Conservation (phyloP, 805 yeast genomes). For the Cyberlindnera petersonii region DNA sequence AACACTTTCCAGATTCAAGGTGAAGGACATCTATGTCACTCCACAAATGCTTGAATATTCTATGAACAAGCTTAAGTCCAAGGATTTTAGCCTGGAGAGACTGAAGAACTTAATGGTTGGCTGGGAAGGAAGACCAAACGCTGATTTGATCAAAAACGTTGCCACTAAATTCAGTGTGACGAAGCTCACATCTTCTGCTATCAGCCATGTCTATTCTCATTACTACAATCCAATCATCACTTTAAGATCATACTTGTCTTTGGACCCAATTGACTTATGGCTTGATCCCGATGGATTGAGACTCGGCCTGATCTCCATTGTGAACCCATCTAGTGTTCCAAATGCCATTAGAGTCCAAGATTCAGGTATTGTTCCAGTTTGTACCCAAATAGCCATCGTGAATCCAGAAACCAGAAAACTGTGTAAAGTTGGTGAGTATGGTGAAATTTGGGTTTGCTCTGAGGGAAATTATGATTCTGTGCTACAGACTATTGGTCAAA, state of each 20-base stretch:
- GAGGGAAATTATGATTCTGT: constrained; percentile 70
- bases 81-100: constrained; percentile 48
- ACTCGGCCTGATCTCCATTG: constrained; percentile 81
- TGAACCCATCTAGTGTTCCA: constrained; percentile 66
- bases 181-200: constrained; percentile 59
- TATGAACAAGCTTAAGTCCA: constrained; percentile 53
- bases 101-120: constrained; percentile 83
- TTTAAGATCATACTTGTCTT: constrained; percentile 80
- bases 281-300: constrained; percentile 84
- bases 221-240: constrained; percentile 78
- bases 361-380: constrained; percentile 93
- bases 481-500: constrained; percentile 46
- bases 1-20: constrained; percentile 68
- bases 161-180: constrained; percentile 61
- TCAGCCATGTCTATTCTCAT: constrained; percentile 77
- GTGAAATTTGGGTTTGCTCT: constrained; percentile 95
- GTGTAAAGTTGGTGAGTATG: constrained; percentile 87
- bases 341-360: constrained; percentile 80
- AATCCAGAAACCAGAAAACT: constrained; percentile 84
- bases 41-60: constrained; percentile 81
- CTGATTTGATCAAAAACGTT: constrained; percentile 51
- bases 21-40: constrained; percentile 82
- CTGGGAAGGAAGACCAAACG: constrained; percentile 69
- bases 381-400: constrained; percentile 90
- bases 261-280: constrained; percentile 84